These are phyloP conservation scores for Chrysopogon serrulatus DNA, from an alignment of 176 grass and related monocot genomes.

Conservation along the genomic window DNA sequence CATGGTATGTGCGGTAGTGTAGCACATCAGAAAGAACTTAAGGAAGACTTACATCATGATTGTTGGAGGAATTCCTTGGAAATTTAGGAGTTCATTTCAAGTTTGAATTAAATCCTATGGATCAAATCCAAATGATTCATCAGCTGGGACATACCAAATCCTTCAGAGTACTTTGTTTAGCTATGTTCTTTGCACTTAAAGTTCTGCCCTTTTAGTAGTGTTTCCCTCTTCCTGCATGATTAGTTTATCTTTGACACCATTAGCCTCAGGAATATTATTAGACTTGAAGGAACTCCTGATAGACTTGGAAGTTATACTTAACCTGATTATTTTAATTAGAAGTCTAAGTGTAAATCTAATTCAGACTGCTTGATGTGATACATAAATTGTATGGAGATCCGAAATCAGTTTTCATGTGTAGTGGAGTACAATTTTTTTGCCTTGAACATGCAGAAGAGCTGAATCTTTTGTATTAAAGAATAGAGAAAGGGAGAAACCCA, in stretches of 20 bases:
- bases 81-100: not conserved
- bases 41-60: not conserved
- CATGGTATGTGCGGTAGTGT: not conserved
- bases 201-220: not conserved
- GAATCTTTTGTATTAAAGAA: not conserved
- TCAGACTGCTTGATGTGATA: not conserved
- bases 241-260: not conserved
- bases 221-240: not conserved
- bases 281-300: not conserved
- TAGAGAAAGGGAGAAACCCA: not conserved
- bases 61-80: not conserved
- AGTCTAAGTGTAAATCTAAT: not conserved
- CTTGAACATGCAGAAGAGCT: not conserved
- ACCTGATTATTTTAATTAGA: not conserved
- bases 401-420: not conserved
- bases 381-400: not conserved
- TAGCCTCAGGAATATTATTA: not conserved
- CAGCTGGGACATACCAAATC: too few species aligned
- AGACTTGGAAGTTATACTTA: not conserved
- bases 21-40: not conserved
- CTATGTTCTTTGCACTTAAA: not conserved
- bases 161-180: not conserved
- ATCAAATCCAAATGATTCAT: not conserved
- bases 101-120: not conserved
- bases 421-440: not conserved